These are phyloP conservation scores for Acarospora socialis DNA, from an alignment of 2,329 filamentous ascomycete species.

Conservation along the genomic window DNA sequence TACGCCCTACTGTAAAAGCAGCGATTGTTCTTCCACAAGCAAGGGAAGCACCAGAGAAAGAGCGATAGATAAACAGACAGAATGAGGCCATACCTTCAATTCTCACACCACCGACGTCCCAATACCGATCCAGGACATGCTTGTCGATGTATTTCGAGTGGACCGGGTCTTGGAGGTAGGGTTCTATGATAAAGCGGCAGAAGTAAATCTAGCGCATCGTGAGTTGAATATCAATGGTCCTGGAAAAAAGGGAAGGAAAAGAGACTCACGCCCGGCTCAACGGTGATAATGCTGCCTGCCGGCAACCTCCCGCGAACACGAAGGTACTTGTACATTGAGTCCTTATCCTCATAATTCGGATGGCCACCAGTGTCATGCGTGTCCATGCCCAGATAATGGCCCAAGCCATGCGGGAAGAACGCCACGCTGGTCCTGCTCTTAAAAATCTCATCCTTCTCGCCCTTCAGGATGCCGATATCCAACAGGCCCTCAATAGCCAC, in stretches of 20 bases:
- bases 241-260: slow-evolving; percentile 1
- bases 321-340: slow-evolving; percentile 77
- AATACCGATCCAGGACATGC: slow-evolving; percentile 60
- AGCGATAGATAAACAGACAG: no score
- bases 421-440: slow-evolving; percentile 67
- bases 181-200: slow-evolving; percentile 73
- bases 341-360: slow-evolving; percentile 61
- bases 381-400: slow-evolving; percentile 85
- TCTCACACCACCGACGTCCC: slow-evolving; percentile 78
- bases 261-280: slow-evolving; percentile 68
- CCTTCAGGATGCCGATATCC: slow-evolving; percentile 55
- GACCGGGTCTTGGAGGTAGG: slow-evolving; percentile 58
- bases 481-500: slow-evolving; percentile 60
- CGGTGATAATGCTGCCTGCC: slow-evolving; percentile 72
- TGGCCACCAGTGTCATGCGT: slow-evolving; percentile 78
- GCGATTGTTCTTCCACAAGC: no score
- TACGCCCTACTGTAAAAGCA: no score
- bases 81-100: slow-evolving; percentile 46
- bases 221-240: slow-evolving; percentile 1
- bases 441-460: slow-evolving; percentile 58
- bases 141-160: slow-evolving; percentile 65
- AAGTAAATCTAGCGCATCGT: slow-evolving; percentile 59
- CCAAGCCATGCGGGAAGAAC: slow-evolving; percentile 84
- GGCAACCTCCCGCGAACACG: slow-evolving; percentile 63
- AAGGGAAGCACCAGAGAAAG: no score